phyloP scores from a whole-genome alignment of 495 filamentous ascomycete genomes.

The Geoglossum glabrum region DNA sequence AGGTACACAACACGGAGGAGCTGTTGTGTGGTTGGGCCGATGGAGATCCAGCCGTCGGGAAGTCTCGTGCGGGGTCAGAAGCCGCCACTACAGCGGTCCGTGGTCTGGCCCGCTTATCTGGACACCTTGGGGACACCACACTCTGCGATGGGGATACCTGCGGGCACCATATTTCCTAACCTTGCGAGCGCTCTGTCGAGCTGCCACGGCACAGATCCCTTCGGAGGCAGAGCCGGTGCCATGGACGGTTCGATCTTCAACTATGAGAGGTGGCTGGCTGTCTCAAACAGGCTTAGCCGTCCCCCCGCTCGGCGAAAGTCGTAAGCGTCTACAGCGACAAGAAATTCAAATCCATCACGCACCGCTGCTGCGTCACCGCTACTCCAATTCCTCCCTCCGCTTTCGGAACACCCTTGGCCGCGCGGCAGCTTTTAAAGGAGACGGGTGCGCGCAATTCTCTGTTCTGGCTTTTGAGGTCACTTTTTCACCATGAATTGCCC shows the following conservation, averaged over 20 bases:
- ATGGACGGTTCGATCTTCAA: background rate
- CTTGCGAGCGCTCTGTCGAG: too few species aligned
- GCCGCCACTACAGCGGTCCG: too few species aligned
- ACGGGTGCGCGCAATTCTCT: background rate
- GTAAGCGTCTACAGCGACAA: background rate
- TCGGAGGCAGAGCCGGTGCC: background rate
- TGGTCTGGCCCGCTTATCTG: too few species aligned
- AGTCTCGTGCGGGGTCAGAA: too few species aligned
- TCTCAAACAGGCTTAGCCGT: background rate
- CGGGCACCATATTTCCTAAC: too few species aligned
- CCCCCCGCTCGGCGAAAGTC: background rate
- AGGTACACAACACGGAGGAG: too few species aligned
- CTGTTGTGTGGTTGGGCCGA: too few species aligned
- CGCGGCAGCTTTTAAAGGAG: background rate
- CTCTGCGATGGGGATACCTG: too few species aligned
- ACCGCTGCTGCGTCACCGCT: background rate
- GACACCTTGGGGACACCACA: too few species aligned
- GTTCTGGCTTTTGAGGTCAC: background rate
- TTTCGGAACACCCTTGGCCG: background rate
- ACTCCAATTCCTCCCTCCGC: background rate
- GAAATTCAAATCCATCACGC: too few species aligned
- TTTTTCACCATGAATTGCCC: constrained; percentile 37
- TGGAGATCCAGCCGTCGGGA: too few species aligned
- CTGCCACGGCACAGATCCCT: too few species aligned
- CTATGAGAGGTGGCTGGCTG: background rate